Evolutionary conservation across 2,329 filamentous ascomycete species (phyloP).

Genomic region (Epichloe glyceriae): DNA sequence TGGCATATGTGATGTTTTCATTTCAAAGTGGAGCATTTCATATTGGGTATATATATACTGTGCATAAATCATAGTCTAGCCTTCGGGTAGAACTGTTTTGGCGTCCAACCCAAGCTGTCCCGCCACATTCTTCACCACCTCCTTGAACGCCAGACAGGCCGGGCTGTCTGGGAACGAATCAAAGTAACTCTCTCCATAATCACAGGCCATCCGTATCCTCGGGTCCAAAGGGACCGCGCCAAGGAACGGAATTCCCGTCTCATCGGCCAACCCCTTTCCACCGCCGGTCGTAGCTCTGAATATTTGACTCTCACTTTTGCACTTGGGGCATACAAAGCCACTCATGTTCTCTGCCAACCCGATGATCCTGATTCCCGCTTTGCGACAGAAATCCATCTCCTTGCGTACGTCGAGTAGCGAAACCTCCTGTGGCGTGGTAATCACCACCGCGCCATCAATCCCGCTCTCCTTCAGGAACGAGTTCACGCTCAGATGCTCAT

Average conservation of each 20-base stretch:
- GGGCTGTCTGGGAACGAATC: slow-evolving; percentile 89
- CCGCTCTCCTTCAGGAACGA: slow-evolving; percentile 81
- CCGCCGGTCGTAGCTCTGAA: slow-evolving; percentile 89
- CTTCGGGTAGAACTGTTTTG: slow-evolving; percentile 36
- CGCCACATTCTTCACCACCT: slow-evolving; percentile 64
- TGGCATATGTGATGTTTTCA: not conserved
- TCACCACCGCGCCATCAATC: slow-evolving; percentile 83
- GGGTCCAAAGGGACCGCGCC: slow-evolving; percentile 87
- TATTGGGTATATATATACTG: not conserved
- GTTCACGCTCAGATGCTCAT: slow-evolving; percentile 92
- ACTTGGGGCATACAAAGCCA: slow-evolving; percentile 90
- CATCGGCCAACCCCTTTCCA: slow-evolving; percentile 63
- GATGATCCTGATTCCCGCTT: slow-evolving; percentile 78
- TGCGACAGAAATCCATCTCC: slow-evolving; percentile 94
- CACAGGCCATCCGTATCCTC: slow-evolving; percentile 88
- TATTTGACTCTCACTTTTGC: slow-evolving; percentile 69
- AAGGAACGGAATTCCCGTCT: slow-evolving; percentile 79
- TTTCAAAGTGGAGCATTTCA: not conserved
- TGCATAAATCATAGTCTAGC: slow-evolving; percentile 13
- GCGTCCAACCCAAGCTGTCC: slow-evolving; percentile 50
- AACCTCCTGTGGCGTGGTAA: slow-evolving; percentile 93
- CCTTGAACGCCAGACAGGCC: slow-evolving; percentile 68
- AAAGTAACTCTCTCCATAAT: slow-evolving; percentile 95
- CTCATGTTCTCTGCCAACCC: slow-evolving; percentile 97
- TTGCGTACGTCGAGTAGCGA: slow-evolving; percentile 85